Conservation (phyloP, 2,329 filamentous ascomycete genomes). For the Tolypocladium tropicale region DNA sequence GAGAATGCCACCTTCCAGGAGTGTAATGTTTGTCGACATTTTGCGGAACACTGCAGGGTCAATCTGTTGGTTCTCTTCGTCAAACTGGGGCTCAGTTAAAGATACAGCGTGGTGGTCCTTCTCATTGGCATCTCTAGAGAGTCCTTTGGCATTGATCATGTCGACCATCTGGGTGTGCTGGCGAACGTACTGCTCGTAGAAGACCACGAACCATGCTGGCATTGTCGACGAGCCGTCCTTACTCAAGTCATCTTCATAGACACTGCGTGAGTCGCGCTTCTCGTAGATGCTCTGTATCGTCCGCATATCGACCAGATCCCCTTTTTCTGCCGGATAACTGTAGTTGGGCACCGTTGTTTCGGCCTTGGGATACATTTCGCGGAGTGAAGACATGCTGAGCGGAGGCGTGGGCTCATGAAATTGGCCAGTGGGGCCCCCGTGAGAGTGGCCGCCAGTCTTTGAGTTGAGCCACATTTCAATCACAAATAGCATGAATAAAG, state of each 20-base stretch:
- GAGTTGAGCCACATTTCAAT: constrained; percentile 51
- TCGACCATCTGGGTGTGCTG: constrained; percentile 49
- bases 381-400: not conserved
- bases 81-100: constrained; percentile 11
- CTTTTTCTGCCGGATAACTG: not conserved
- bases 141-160: constrained; percentile 31
- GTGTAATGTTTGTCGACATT: constrained; percentile 60
- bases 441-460: constrained; percentile 48
- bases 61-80: constrained; percentile 32
- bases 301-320: not conserved
- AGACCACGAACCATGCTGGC: constrained; percentile 53
- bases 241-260: constrained; percentile 24
- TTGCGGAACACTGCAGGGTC: constrained; percentile 43
- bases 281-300: not conserved
- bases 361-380: not conserved
- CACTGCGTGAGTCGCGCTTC: not conserved
- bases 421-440: constrained; percentile 42
- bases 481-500: constrained; percentile 51
- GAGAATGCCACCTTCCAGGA: constrained; percentile 68
- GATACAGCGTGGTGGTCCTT: constrained; percentile 21
- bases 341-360: not conserved
- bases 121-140: constrained; percentile 6
- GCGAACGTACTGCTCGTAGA: constrained; percentile 52
- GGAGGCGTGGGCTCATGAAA: not conserved
- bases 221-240: constrained; percentile 26